phyloP scores from a whole-genome alignment of 495 filamentous ascomycete genomes.

The Aspergillus sparsus region DNA sequence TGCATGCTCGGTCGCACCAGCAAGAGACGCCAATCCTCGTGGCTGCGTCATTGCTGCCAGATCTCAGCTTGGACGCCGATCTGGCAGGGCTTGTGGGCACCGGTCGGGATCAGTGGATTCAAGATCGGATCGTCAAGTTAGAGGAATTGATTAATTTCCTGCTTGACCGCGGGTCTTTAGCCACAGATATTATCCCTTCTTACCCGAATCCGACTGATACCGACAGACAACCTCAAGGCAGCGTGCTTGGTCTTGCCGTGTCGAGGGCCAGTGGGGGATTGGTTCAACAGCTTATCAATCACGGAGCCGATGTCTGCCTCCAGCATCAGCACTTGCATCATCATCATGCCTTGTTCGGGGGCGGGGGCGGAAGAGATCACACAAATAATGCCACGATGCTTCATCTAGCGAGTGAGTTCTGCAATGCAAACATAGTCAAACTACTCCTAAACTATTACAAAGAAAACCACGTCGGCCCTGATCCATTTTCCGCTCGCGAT shows the following conservation, averaged over 20 bases:
- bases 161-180: not conserved
- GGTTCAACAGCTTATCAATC: not conserved
- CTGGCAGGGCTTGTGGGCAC: not conserved
- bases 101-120: not conserved
- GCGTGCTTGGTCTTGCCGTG: not conserved
- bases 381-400: not conserved
- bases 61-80: not conserved
- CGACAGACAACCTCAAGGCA: not conserved
- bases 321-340: not conserved
- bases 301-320: not conserved
- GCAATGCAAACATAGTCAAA: not conserved
- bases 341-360: too few relatives aligned
- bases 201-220: not conserved
- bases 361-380: too few relatives aligned
- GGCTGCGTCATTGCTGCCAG: not conserved
- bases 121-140: not conserved
- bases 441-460: not conserved
- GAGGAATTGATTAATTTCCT: not conserved
- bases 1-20: not conserved
- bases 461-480: too few relatives aligned
- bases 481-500: too few relatives aligned
- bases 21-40: not conserved
- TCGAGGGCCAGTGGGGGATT: not conserved
- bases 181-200: not conserved
- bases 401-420: not conserved